Conservation (phyloP, 805 yeast genomes). For the Candida ortonii region DNA sequence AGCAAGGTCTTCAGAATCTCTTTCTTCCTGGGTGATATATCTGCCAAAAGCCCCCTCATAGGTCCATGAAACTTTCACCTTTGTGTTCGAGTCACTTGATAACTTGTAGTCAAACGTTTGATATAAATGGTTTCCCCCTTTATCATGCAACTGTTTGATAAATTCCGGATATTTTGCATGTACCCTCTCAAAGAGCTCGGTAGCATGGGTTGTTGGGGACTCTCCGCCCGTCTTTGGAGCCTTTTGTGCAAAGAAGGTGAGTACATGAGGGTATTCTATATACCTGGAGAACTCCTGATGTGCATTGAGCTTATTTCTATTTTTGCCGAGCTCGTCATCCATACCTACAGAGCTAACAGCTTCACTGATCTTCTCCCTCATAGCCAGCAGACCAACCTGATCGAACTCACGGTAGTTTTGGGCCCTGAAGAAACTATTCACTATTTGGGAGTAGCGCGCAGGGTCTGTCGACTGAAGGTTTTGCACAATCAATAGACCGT, state of each 20-base stretch:
- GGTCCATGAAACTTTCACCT: slow-evolving; percentile 14
- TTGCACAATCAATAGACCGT: slow-evolving; percentile 14
- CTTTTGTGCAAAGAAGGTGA: slow-evolving; percentile 24
- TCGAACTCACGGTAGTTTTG: slow-evolving; percentile 12
- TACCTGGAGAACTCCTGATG: slow-evolving; percentile 29
- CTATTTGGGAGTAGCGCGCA: slow-evolving; percentile 10
- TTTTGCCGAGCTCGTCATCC: slow-evolving; percentile 13
- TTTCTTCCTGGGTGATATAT: slow-evolving; percentile 8
- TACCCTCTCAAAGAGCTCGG: slow-evolving; percentile 22
- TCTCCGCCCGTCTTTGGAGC: slow-evolving; percentile 19
- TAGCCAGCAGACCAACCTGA: slow-evolving; percentile 19
- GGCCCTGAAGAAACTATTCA: slow-evolving; percentile 8
- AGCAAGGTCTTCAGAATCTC: slow-evolving; percentile 3
- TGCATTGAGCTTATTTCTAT: slow-evolving; percentile 16
- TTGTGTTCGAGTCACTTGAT: slow-evolving; percentile 6
- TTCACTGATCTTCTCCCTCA: slow-evolving; percentile 11
- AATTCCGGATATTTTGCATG: slow-evolving; percentile 24
- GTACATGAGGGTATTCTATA: slow-evolving; percentile 20
- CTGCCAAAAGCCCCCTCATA: slow-evolving; percentile 14
- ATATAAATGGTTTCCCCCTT: slow-evolving; percentile 12
- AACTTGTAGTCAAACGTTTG: slow-evolving; percentile 10
- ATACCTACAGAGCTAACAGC: slow-evolving; percentile 19
- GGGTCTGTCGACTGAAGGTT: slow-evolving; percentile 10
- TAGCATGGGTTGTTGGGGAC: slow-evolving; percentile 23
- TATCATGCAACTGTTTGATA: slow-evolving; percentile 15